Conservation (phyloP, 352 stramenopile species). For the Phytophthora cajani region DNA sequence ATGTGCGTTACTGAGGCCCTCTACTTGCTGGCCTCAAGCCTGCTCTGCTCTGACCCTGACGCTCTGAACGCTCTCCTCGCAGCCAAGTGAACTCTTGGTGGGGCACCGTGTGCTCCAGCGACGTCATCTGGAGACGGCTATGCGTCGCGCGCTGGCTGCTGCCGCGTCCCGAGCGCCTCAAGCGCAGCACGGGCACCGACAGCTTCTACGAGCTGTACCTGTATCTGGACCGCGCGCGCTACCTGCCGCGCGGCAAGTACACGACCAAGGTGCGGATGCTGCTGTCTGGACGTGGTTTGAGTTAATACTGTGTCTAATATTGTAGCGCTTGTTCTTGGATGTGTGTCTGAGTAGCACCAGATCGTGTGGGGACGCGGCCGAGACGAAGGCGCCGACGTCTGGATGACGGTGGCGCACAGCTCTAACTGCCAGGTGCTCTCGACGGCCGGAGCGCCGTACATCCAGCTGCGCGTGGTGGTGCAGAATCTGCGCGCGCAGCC, state of each 20-base stretch:
- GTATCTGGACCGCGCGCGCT: slow-evolving; percentile 64
- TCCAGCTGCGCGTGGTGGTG: slow-evolving; percentile 74
- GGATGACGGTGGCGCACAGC: slow-evolving; percentile 76
- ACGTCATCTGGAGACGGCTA: slow-evolving; percentile 59
- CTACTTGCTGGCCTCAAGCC: not conserved
- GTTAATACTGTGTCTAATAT: not conserved
- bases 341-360: slow-evolving; percentile 40
- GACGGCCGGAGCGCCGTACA: slow-evolving; percentile 38
- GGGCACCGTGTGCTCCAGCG: slow-evolving; percentile 48
- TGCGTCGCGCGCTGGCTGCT: slow-evolving; percentile 62
- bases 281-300: not conserved
- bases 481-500: slow-evolving; percentile 68
- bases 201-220: slow-evolving; percentile 68
- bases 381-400: slow-evolving; percentile 72
- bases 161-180: slow-evolving; percentile 48
- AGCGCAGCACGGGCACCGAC: slow-evolving; percentile 51
- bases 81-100: slow-evolving; percentile 71
- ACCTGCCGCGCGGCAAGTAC: slow-evolving; percentile 68
- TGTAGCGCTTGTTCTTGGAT: not conserved
- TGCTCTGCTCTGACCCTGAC: not conserved
- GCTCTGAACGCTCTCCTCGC: slow-evolving; percentile 1
- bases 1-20: slow-evolving; percentile 42
- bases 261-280: slow-evolving; percentile 52
- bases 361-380: slow-evolving; percentile 73
- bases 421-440: slow-evolving; percentile 66